Percentiles rank a stretch among this genome's conserved stretches.
Conservation (phyloP, 2,329 filamentous ascomycete genomes). For the Apiospora phragmitis region DNA sequence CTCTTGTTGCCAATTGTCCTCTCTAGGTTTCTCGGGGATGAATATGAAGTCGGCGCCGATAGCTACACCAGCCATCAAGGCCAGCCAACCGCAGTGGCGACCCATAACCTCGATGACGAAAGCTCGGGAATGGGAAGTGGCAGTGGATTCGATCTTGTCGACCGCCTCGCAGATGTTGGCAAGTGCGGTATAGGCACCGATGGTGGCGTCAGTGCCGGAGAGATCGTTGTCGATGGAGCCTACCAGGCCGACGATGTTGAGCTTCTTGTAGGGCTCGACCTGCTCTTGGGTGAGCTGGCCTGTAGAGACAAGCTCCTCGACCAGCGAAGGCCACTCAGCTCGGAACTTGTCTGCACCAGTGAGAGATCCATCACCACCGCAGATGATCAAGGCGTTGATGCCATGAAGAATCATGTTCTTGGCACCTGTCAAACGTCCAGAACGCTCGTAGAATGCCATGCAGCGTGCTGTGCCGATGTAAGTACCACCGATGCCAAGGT, state of each 20-base stretch:
- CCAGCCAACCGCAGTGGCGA: conserved; percentile 95
- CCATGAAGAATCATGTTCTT: conserved; percentile 93
- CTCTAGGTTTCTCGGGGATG: conserved; percentile 89
- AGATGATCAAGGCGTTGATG: conserved; percentile 95
- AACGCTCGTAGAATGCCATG: conserved; percentile 86
- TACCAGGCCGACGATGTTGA: conserved; percentile 96
- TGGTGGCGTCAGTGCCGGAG: conserved; percentile 94
- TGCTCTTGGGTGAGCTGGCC: conserved; percentile 72
- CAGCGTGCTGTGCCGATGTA: conserved; percentile 94
- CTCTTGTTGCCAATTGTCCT: conserved; percentile 83
- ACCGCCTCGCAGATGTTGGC: conserved; percentile 93
- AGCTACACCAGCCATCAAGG: conserved; percentile 92
- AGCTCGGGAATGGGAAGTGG: conserved; percentile 88
- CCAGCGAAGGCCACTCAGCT: conserved; percentile 83
- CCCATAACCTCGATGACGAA: conserved; percentile 99
- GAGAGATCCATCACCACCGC: conserved; percentile 92
- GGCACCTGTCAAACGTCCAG: conserved; percentile 79
- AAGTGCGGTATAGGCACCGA: conserved; percentile 93
- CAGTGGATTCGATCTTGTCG: conserved; percentile 95
- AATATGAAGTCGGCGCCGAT: conserved; percentile 97
- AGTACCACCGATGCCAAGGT: conserved; percentile 90
- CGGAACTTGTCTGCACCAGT: conserved; percentile 95
- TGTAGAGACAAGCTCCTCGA: conserved; percentile 79
- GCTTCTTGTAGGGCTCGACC: conserved; percentile 73
- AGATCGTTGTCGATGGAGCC: conserved; percentile 99